A percentile compares a stretch with the other conserved stretches of the same genome.
Evolutionary conservation across 305 asterid genomes (phyloP).

Genomic region (Fraxinus baroniana): DNA sequence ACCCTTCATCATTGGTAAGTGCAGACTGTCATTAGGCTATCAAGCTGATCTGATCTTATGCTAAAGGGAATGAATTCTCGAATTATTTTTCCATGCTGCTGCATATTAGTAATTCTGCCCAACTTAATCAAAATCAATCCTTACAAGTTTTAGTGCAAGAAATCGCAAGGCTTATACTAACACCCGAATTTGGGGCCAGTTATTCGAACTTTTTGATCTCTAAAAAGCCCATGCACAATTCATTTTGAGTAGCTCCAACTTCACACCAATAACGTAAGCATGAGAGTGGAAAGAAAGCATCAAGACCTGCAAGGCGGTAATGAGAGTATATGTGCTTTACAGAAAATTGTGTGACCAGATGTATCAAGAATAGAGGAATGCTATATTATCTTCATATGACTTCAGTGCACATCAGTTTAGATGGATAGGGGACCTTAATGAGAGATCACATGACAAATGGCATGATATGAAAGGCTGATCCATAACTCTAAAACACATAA

Average conservation of each 20-base stretch:
- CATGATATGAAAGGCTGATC: neutral
- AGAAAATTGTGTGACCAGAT: neutral
- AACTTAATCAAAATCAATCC: neutral
- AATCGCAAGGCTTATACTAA: neutral
- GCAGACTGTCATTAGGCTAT: conserved; percentile 6
- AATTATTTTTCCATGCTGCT: conserved; percentile 2
- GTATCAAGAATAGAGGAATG: neutral
- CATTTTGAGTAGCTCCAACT: neutral
- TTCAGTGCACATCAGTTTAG: neutral
- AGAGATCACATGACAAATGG: neutral
- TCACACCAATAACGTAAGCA: neutral
- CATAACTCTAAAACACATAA: neutral
- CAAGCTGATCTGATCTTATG: conserved; percentile 21
- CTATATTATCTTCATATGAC: neutral
- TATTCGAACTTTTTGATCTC: neutral
- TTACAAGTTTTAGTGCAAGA: neutral
- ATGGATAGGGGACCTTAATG: neutral
- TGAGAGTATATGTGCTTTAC: neutral
- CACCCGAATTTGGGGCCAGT: neutral
- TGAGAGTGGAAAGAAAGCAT: neutral
- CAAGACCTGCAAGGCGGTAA: neutral
- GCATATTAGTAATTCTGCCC: neutral
- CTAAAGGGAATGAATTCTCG: conserved; percentile 7
- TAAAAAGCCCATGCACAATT: neutral
- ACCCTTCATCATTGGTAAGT: conserved; percentile 86